Evolutionary conservation across 2,329 filamentous ascomycete species (phyloP), one percentile per base, ranked within the genome.

Genomic region (Alternaria rosae): DNA sequence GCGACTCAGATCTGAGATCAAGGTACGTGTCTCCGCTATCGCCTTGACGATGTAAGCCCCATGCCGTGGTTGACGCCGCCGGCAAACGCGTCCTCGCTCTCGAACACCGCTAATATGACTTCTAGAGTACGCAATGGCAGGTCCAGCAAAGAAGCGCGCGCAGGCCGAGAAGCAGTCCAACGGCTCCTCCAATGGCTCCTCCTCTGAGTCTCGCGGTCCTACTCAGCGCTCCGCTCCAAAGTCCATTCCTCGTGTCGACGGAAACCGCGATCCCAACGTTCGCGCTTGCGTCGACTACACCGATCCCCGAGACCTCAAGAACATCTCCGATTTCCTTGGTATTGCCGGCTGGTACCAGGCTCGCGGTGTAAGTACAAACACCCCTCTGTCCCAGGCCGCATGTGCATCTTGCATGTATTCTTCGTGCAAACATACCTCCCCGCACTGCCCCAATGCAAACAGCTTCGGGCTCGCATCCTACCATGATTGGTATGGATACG

Each of bases 291-390:
- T 62, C 21, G 72, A 77, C 6, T 78, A 78, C 66, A 70, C 68
- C 38, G 65, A 67, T 15, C 59, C 65, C 9, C 70, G 56, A 20
- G 72, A 75, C 30, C 66, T 78, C 48, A 78, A 76, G 71, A 79
- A 78, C 61, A 68, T 79, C 23, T 76, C 75, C 7, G 78, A 80
- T 44, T 73, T 75, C 38, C 66, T 79, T 23, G 77, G 77, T 45
- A 62, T 78, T 13, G 61, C 52, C 30, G 78, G 77, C 21, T 79
- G 75, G 76, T 77, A 74, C 45, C 53, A 65, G 32, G 76, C 76
- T 61, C 77, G 76, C 61, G 78, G 78, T 62, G 77, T 79, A 78
- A 75, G 75, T 76, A 61, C 64, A 73, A 68, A 66, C 62, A n/a
- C 59, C 35, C 54, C 44, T 32, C 45, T 32, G 10, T 63, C 38